These are phyloP conservation scores for Aspergillus vadensis DNA, from an alignment of 2,329 filamentous ascomycete species.

Conservation along the genomic window DNA sequence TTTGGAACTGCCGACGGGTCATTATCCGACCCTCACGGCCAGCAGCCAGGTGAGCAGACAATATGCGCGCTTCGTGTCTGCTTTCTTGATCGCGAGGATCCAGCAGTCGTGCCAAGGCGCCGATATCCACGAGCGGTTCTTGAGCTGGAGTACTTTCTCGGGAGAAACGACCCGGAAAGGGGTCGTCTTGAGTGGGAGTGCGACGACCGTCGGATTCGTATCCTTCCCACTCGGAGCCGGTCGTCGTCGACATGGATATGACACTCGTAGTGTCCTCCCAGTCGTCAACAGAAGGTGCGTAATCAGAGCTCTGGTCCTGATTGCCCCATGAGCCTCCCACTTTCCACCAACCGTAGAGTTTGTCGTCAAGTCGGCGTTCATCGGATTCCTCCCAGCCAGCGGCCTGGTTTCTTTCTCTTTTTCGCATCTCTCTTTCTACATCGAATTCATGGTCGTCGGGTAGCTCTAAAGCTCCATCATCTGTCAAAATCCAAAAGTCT, in stretches of 20 bases:
- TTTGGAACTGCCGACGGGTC: slow-evolving; percentile 77
- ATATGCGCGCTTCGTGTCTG: slow-evolving; percentile 74
- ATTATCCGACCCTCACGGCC: slow-evolving; percentile 61
- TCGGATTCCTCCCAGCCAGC: slow-evolving; percentile 48
- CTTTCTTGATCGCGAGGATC: slow-evolving; percentile 78
- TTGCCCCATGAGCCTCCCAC: slow-evolving; percentile 82
- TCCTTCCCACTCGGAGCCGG: slow-evolving; percentile 52
- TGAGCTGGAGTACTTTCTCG: slow-evolving; percentile 55
- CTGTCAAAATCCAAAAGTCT: slow-evolving; percentile 58
- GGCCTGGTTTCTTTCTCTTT: slow-evolving; percentile 54
- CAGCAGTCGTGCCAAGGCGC: slow-evolving; percentile 75
- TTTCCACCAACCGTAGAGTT: slow-evolving; percentile 83
- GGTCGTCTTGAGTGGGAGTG: slow-evolving; percentile 72
- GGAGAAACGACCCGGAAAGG: slow-evolving; percentile 53
- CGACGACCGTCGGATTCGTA: slow-evolving; percentile 53
- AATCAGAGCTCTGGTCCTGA: slow-evolving; percentile 78
- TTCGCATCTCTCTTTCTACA: slow-evolving; percentile 76
- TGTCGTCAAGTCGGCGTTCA: slow-evolving; percentile 70
- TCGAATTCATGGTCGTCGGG: slow-evolving; percentile 69
- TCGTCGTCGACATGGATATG: slow-evolving; percentile 64
- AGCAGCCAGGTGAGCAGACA: slow-evolving; percentile 76
- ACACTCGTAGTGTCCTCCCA: slow-evolving; percentile 79
- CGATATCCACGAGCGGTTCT: slow-evolving; percentile 65
- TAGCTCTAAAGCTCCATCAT: slow-evolving; percentile 57
- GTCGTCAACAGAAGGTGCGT: slow-evolving; percentile 58